A percentile compares a stretch with the other conserved stretches of the same genome.
Evolutionary conservation across 192 early-diverging fungal genomes (phyloP).

Genomic region (Backusella tarrabulga): DNA sequence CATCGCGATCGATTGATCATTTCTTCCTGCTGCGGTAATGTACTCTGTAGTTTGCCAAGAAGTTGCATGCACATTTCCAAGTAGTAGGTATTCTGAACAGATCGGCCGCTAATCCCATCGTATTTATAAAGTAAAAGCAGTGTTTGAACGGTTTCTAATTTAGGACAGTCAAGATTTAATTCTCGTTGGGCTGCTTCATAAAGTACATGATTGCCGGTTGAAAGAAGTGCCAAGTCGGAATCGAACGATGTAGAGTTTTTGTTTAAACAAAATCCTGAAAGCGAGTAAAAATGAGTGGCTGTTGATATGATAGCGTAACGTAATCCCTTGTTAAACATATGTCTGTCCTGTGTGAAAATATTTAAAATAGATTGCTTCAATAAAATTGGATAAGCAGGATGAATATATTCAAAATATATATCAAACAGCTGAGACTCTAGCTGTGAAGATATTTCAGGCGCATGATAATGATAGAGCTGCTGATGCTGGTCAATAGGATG

Average conservation of each 20-base stretch:
- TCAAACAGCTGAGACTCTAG: slow-evolving; percentile 8
- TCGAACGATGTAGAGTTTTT: background rate
- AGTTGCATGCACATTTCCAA: background rate
- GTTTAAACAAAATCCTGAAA: background rate
- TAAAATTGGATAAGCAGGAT: slow-evolving; percentile 16
- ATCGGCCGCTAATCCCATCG: background rate
- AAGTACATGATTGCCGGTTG: background rate
- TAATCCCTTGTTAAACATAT: background rate
- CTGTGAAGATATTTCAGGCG: background rate
- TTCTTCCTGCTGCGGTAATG: background rate
- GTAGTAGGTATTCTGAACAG: slow-evolving; percentile 3
- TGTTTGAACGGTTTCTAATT: background rate
- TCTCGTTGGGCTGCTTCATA: background rate
- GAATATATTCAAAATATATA: slow-evolving; percentile 15
- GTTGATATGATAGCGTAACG: slow-evolving; percentile 12
- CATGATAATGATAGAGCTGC: background rate
- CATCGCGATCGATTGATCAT: slow-evolving; percentile 9
- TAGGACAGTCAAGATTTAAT: background rate
- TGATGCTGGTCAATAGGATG: background rate
- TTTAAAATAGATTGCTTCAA: background rate
- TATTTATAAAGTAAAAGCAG: slow-evolving; percentile 6
- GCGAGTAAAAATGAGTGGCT: slow-evolving; percentile 7
- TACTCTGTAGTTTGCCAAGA: background rate
- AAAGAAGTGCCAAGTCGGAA: background rate
- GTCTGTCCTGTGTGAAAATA: slow-evolving; percentile 8